Conservation (phyloP, 805 yeast genomes). For the Martiniozyma abietophila region DNA sequence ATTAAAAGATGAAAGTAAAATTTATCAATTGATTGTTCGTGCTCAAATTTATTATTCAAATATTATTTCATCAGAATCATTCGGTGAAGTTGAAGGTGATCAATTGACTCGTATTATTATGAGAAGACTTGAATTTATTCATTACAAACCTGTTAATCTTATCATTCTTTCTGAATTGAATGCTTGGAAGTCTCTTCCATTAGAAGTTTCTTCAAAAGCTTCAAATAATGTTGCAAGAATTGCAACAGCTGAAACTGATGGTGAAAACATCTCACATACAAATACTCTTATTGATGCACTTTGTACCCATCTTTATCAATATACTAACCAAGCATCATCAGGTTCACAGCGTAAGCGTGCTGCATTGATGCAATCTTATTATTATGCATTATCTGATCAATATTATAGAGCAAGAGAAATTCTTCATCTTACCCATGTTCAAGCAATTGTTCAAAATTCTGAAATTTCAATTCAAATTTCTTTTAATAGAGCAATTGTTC, state of each 20-base stretch:
- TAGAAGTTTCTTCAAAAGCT: slow-evolving; percentile 16
- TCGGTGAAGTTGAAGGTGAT: slow-evolving; percentile 38
- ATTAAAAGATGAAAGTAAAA: slow-evolving; percentile 72
- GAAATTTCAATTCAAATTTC: slow-evolving; percentile 83
- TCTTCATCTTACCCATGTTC: slow-evolving; percentile 78
- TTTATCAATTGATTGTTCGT: slow-evolving; percentile 71
- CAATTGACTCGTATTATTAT: slow-evolving; percentile 66
- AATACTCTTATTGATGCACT: slow-evolving; percentile 56
- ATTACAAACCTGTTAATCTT: slow-evolving; percentile 79
- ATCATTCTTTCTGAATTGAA: slow-evolving; percentile 57
- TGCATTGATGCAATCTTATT: slow-evolving; percentile 76
- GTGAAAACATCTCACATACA: slow-evolving; percentile 29
- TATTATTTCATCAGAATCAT: slow-evolving; percentile 36
- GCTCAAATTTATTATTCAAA: slow-evolving; percentile 80
- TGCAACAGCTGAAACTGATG: slow-evolving; percentile 19
- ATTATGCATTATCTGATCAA: slow-evolving; percentile 80
- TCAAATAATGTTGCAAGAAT: slow-evolving; percentile 29
- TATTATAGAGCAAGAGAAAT: slow-evolving; percentile 82
- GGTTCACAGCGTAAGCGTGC: slow-evolving; percentile 72
- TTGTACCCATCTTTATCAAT: slow-evolving; percentile 50
- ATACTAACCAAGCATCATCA: slow-evolving; percentile 39
- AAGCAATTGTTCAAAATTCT: slow-evolving; percentile 71
- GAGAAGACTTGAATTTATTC: slow-evolving; percentile 85
- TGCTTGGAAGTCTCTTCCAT: slow-evolving; percentile 59
- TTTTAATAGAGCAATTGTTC: slow-evolving; percentile 92